Evolutionary conservation across 371 early-diverging fungal genomes (phyloP).

Genomic region (Saksenaea oblongispora): DNA sequence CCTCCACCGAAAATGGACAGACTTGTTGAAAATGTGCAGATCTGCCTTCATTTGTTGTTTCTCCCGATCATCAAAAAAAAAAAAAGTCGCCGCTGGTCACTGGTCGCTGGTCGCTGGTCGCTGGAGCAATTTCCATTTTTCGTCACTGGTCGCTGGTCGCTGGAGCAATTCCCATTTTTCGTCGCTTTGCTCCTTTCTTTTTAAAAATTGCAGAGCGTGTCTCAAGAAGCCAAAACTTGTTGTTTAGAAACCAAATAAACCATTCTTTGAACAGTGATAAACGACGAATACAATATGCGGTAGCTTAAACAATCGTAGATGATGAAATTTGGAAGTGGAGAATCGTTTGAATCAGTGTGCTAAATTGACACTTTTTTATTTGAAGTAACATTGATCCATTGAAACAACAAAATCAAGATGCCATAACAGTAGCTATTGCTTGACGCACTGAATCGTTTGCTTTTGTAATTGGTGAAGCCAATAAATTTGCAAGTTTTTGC

Average conservation of each 20-base stretch:
- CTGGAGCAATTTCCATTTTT: no score
- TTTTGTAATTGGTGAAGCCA: slow-evolving; percentile 5
- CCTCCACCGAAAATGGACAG: no score
- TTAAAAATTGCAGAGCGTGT: slow-evolving; percentile 8
- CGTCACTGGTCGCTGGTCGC: no score
- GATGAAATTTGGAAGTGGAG: not conserved
- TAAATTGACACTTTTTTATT: not conserved
- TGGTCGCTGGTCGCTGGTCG: no score
- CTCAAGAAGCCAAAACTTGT: slow-evolving; percentile 8
- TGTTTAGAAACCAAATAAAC: slow-evolving; percentile 5
- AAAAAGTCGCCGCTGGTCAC: no score
- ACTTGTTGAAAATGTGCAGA: no score
- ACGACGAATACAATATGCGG: not conserved
- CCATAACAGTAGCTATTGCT: slow-evolving; percentile 11
- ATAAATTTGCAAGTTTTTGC: not conserved
- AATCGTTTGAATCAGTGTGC: not conserved
- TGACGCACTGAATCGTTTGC: slow-evolving; percentile 10
- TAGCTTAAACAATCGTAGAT: not conserved
- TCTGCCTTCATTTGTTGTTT: no score
- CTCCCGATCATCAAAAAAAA: no score
- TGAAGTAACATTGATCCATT: not conserved
- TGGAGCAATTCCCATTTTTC: slow-evolving; percentile 8
- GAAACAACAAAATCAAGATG: slow-evolving; percentile 9
- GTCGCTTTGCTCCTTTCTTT: slow-evolving; percentile 12
- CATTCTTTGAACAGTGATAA: not conserved